These are phyloP conservation scores for Pelargonium nanum DNA, from an alignment of 345 rosid genomes.

Conservation along the genomic window DNA sequence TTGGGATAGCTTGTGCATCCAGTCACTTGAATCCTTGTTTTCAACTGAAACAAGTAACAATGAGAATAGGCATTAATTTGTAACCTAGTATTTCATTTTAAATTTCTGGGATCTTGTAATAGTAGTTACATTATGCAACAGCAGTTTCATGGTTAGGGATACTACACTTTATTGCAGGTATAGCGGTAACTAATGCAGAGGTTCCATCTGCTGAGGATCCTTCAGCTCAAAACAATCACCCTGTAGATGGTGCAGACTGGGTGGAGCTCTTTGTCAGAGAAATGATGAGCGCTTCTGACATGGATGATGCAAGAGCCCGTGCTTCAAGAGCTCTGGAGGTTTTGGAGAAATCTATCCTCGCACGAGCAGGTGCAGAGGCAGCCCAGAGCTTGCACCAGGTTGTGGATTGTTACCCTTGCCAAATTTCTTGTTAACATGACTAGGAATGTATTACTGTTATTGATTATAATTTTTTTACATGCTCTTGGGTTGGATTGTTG, in stretches of 20 bases:
- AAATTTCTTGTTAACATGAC: not conserved
- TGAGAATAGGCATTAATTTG: not conserved
- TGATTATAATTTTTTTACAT: not conserved
- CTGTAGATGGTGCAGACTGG: conserved; percentile 62
- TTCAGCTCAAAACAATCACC: conserved; percentile 21
- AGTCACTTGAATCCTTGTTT: not conserved
- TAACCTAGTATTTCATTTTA: not conserved
- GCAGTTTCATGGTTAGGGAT: not conserved
- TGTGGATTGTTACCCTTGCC: not conserved
- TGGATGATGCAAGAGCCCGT: conserved; percentile 74
- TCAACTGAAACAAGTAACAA: too few species aligned
- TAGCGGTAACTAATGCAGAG: conserved; percentile 21
- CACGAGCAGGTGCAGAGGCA: conserved; percentile 48
- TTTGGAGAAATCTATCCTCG: conserved; percentile 63
- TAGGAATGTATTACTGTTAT: not conserved
- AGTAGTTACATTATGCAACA: not conserved
- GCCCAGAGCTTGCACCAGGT: conserved; percentile 50
- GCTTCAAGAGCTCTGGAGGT: conserved; percentile 70
- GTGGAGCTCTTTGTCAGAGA: conserved; percentile 72
- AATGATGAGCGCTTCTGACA: conserved; percentile 57
- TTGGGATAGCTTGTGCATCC: too few species aligned
- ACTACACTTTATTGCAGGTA: conserved; percentile 13
- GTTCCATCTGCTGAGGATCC: conserved; percentile 21
- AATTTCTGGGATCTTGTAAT: not conserved
- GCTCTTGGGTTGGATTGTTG: not conserved